Percentiles rank a stretch among this genome's conserved stretches.
phyloP scores from a whole-genome alignment of 2,329 filamentous ascomycete species.

The Pseudogymnoascus destructans region DNA sequence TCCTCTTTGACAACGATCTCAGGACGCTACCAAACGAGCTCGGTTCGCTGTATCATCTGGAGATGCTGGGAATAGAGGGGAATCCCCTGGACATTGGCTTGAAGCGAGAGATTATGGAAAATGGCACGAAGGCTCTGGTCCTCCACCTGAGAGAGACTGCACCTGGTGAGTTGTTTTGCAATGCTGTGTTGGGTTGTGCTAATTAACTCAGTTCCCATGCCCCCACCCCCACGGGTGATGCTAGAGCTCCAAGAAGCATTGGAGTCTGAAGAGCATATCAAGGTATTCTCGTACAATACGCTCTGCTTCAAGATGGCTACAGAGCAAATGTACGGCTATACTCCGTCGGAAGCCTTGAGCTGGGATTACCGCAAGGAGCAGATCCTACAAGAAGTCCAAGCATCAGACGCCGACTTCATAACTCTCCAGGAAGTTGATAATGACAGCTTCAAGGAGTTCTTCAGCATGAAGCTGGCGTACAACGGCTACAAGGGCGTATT shows the following conservation, averaged over 20 bases:
- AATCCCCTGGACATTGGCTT: constrained; percentile 68
- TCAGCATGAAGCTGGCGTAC: constrained; percentile 73
- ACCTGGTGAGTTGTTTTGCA: constrained; percentile 50
- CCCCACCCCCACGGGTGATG: constrained; percentile 63
- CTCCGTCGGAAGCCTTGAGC: constrained; percentile 62
- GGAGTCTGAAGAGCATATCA: constrained; percentile 54
- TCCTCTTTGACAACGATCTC: constrained; percentile 85
- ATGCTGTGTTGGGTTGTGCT: constrained; percentile 12
- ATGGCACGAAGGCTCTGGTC: constrained; percentile 76
- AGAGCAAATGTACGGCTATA: constrained; percentile 75
- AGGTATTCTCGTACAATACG: constrained; percentile 88
- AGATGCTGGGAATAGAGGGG: constrained; percentile 82
- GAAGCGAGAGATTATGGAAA: constrained; percentile 73
- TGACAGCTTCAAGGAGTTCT: constrained; percentile 83
- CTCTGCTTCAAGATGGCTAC: constrained; percentile 91
- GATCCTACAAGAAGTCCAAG: constrained; percentile 70
- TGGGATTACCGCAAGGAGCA: constrained; percentile 81
- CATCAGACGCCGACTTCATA: constrained; percentile 74
- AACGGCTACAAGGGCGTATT: constrained; percentile 89
- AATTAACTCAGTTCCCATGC: constrained; percentile 50
- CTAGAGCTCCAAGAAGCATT: constrained; percentile 58
- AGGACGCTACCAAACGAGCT: constrained; percentile 71
- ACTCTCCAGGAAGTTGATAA: constrained; percentile 89
- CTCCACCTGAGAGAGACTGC: constrained; percentile 71
- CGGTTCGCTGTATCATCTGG: constrained; percentile 76